Conservation (phyloP, 768 basidiomycete species). For the Mycena albidolilacea region DNA sequence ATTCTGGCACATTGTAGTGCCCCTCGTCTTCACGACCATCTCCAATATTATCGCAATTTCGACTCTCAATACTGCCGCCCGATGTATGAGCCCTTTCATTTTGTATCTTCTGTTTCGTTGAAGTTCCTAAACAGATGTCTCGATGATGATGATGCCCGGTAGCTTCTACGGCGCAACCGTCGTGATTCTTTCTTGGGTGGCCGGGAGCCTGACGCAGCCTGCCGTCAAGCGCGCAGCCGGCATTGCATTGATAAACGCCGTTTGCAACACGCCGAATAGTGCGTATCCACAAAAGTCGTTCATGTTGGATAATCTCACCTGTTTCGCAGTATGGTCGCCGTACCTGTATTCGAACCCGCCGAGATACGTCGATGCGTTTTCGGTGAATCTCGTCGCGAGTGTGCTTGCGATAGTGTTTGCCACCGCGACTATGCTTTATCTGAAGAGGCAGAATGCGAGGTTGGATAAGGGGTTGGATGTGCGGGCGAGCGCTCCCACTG, state of each 20-base stretch:
- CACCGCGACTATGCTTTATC: constrained; percentile 33
- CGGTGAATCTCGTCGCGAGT: constrained; percentile 37
- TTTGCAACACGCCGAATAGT: constrained; percentile 38
- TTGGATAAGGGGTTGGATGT: constrained; percentile 27
- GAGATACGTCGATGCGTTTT: constrained; percentile 33
- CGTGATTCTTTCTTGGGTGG: constrained; percentile 38
- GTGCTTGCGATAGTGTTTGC: constrained; percentile 35
- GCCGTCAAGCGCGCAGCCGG: constrained; percentile 37
- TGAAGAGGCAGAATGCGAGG: constrained; percentile 33
- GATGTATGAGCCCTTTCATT: constrained; percentile 18
- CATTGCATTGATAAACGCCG: constrained; percentile 35
- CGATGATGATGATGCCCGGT: constrained; percentile 37
- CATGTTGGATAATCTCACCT: neutral
- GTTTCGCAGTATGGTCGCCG: constrained; percentile 28
- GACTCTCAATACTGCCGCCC: constrained; percentile 35
- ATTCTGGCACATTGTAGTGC: constrained; percentile 36
- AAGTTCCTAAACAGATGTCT: constrained; percentile 24
- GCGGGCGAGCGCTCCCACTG: constrained; percentile 31
- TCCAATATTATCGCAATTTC: constrained; percentile 36
- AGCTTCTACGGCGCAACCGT: constrained; percentile 36
- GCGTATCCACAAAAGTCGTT: neutral
- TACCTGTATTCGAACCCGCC: constrained; percentile 34
- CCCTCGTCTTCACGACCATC: constrained; percentile 31
- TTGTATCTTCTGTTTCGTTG: neutral
- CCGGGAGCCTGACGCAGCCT: constrained; percentile 35